Conservation (phyloP, 2,329 filamentous ascomycete species). For the Daldinia sp. region DNA sequence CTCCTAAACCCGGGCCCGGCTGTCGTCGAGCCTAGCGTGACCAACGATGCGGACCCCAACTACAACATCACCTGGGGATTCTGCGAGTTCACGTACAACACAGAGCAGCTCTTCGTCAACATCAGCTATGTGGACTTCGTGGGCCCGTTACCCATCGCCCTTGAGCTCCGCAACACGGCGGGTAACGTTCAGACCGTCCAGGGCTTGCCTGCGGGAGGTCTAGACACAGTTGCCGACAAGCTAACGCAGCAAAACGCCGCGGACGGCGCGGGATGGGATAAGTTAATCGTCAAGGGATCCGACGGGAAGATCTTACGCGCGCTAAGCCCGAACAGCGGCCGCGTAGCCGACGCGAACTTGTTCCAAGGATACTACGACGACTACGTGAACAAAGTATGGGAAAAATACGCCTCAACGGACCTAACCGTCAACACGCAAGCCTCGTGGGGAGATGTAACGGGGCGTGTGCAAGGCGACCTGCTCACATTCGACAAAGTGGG, state of each 20-base stretch:
- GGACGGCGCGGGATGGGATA: slow-evolving; percentile 61
- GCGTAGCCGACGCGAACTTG: slow-evolving; percentile 53
- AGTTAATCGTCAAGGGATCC: slow-evolving; percentile 56
- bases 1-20: slow-evolving; percentile 75
- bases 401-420: slow-evolving; percentile 54
- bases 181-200: slow-evolving; percentile 56
- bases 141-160: slow-evolving; percentile 66
- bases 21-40: slow-evolving; percentile 77
- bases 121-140: slow-evolving; percentile 82
- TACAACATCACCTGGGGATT: slow-evolving; percentile 71
- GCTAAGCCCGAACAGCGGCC: slow-evolving; percentile 61
- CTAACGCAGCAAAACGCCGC: slow-evolving; percentile 55
- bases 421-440: slow-evolving; percentile 64
- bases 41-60: slow-evolving; percentile 70
- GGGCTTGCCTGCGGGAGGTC: slow-evolving; percentile 58
- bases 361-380: slow-evolving; percentile 60
- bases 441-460: slow-evolving; percentile 58
- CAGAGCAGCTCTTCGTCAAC: slow-evolving; percentile 69
- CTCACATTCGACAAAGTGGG: slow-evolving; percentile 53
- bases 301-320: slow-evolving; percentile 57
- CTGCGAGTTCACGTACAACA: slow-evolving; percentile 74
- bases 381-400: slow-evolving; percentile 63
- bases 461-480: slow-evolving; percentile 50
- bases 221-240: slow-evolving; percentile 54
- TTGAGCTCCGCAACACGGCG: slow-evolving; percentile 58